Evolutionary conservation across 768 basidiomycete genomes (phyloP).

Genomic region (Trametes sanguinea): DNA sequence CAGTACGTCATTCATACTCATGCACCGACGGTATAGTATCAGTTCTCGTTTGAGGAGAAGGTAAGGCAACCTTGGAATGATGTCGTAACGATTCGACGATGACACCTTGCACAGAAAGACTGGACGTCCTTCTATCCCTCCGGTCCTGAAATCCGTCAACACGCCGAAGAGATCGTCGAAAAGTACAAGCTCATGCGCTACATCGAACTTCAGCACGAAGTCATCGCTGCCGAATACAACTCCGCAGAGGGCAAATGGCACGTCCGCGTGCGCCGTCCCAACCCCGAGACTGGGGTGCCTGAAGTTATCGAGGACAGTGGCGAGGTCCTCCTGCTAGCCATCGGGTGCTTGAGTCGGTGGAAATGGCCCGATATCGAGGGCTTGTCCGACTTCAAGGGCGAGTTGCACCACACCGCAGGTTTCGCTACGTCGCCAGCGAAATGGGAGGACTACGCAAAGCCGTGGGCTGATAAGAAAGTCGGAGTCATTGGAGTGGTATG

Average conservation of each 20-base stretch:
- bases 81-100: neutral
- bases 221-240: constrained; percentile 52
- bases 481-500: constrained; percentile 61
- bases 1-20: neutral
- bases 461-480: constrained; percentile 56
- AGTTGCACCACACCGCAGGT: constrained; percentile 61
- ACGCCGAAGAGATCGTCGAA: constrained; percentile 56
- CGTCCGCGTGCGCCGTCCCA: constrained; percentile 42
- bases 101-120: constrained; percentile 40
- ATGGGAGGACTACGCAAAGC: constrained; percentile 48
- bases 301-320: constrained; percentile 51
- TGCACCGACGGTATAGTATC: constrained; percentile 46
- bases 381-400: constrained; percentile 56
- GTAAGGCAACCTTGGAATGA: constrained; percentile 25
- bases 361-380: constrained; percentile 69
- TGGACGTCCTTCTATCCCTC: constrained; percentile 65
- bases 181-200: constrained; percentile 56
- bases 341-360: constrained; percentile 58
- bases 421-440: constrained; percentile 44
- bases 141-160: constrained; percentile 58
- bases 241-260: constrained; percentile 58
- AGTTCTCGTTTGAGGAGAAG: constrained; percentile 58
- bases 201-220: constrained; percentile 57
- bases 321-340: constrained; percentile 59
- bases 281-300: neutral